Evolutionary conservation across 208 protist species (phyloP).

Genomic region (Blastocrithidia nonstop): DNA sequence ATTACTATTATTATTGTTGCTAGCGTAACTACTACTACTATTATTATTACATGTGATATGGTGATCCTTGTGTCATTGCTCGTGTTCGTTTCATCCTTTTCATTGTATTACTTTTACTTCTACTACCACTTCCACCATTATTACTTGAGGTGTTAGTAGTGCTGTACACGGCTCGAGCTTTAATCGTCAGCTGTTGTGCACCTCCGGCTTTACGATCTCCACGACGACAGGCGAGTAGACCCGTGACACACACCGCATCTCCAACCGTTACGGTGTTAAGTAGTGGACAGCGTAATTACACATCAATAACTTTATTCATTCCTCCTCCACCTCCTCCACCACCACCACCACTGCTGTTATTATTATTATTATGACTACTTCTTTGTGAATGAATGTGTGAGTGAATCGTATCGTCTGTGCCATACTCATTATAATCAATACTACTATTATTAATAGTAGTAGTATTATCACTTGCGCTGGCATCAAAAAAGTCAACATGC

Average conservation of each 20-base stretch:
- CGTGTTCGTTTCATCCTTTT: no score
- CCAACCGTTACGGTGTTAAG: constrained; percentile 58
- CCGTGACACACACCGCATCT: constrained; percentile 49
- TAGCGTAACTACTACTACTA: no score
- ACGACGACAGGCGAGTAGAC: constrained; percentile 40
- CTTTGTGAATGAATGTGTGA: background rate
- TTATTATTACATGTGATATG: no score
- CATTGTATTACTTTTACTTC: no score
- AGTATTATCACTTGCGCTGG: background rate
- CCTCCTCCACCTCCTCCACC: constrained; percentile 17
- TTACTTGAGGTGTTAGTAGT: constrained; percentile 6
- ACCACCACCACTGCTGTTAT: background rate
- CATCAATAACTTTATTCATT: constrained; percentile 56
- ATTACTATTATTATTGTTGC: no score
- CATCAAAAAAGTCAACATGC: constrained; percentile 33
- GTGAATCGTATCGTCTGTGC: constrained; percentile 2
- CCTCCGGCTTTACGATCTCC: constrained; percentile 16
- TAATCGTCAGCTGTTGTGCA: constrained; percentile 20
- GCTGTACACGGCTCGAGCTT: constrained; percentile 11
- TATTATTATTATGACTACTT: background rate
- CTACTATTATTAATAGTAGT: background rate
- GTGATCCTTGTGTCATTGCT: no score
- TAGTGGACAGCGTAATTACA: constrained; percentile 51
- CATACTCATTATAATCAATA: background rate
- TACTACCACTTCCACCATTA: no score